Evolutionary conservation across 805 yeast species (phyloP).

Genomic region (Spencermartinsiella europaea): DNA sequence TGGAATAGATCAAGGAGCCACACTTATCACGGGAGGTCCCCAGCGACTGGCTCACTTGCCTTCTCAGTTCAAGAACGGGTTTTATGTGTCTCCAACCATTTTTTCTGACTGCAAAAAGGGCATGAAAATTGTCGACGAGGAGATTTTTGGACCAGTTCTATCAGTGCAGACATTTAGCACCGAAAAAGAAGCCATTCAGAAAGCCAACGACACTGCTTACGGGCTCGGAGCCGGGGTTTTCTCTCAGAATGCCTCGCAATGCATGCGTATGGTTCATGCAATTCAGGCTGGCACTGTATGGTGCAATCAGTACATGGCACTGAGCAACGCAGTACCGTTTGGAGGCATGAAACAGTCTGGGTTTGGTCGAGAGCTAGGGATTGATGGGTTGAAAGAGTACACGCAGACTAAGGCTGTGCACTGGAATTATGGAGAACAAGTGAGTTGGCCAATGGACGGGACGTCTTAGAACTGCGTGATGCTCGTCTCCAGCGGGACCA

Average conservation of each 20-base stretch:
- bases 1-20: slow-evolving; percentile 82
- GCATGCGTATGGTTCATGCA: slow-evolving; percentile 54
- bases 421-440: slow-evolving; percentile 46
- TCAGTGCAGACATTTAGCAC: slow-evolving; percentile 56
- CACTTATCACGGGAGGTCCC: slow-evolving; percentile 73
- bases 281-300: slow-evolving; percentile 64
- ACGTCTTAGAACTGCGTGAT: neutral
- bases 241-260: slow-evolving; percentile 57
- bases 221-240: slow-evolving; percentile 81
- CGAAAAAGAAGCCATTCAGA: slow-evolving; percentile 58
- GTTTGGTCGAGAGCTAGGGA: slow-evolving; percentile 74
- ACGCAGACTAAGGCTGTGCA: slow-evolving; percentile 73
- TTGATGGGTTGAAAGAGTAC: slow-evolving; percentile 61
- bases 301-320: slow-evolving; percentile 62
- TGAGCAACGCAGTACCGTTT: slow-evolving; percentile 61
- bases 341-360: slow-evolving; percentile 80
- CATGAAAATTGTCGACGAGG: slow-evolving; percentile 67
- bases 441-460: slow-evolving; percentile 9
- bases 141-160: slow-evolving; percentile 85
- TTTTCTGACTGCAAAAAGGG: slow-evolving; percentile 61
- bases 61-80: slow-evolving; percentile 46
- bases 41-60: slow-evolving; percentile 34
- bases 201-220: slow-evolving; percentile 66
- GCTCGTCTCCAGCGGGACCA: no score
- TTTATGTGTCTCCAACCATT: slow-evolving; percentile 66